These are phyloP conservation scores for Dioszegia hungarica DNA, from an alignment of 768 basidiomycete genomes.

Conservation along the genomic window DNA sequence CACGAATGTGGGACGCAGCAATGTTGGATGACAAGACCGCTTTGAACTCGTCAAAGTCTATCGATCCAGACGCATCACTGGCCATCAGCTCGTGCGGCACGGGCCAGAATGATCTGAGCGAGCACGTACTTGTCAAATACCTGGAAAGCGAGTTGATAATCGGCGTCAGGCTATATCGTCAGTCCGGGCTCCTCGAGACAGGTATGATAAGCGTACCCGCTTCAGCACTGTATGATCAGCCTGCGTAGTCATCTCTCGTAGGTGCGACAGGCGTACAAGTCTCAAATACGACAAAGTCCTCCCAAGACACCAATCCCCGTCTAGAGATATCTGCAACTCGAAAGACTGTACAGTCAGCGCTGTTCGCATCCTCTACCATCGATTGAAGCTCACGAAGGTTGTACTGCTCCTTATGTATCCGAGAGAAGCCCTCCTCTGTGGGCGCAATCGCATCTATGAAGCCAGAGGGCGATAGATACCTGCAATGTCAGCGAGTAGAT, in stretches of 20 bases:
- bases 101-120: neutral
- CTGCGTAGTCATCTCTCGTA: neutral
- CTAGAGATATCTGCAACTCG: slow-evolving; percentile 42
- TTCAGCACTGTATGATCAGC: slow-evolving; percentile 31
- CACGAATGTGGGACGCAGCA: slow-evolving; percentile 59
- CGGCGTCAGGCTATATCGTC: slow-evolving; percentile 87
- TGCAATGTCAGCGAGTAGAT: neutral
- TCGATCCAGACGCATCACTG: slow-evolving; percentile 85
- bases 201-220: slow-evolving; percentile 13
- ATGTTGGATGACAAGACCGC: slow-evolving; percentile 74
- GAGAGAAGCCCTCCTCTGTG: slow-evolving; percentile 66
- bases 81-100: slow-evolving; percentile 1
- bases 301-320: slow-evolving; percentile 58
- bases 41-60: slow-evolving; percentile 93
- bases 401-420: slow-evolving; percentile 83
- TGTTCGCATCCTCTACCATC: neutral
- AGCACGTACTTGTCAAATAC: slow-evolving; percentile 84
- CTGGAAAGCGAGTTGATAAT: slow-evolving; percentile 94
- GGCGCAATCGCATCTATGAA: slow-evolving; percentile 97
- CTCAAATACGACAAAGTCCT: slow-evolving; percentile 94
- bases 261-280: slow-evolving; percentile 52
- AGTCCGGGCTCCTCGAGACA: neutral
- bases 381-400: slow-evolving; percentile 61
- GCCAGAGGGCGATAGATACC: slow-evolving; percentile 71
- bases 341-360: slow-evolving; percentile 37